Percentiles rank a stretch among this genome's conserved stretches.
phyloP scores from a whole-genome alignment of 495 filamentous ascomycete species.

The Cercophora scortea region DNA sequence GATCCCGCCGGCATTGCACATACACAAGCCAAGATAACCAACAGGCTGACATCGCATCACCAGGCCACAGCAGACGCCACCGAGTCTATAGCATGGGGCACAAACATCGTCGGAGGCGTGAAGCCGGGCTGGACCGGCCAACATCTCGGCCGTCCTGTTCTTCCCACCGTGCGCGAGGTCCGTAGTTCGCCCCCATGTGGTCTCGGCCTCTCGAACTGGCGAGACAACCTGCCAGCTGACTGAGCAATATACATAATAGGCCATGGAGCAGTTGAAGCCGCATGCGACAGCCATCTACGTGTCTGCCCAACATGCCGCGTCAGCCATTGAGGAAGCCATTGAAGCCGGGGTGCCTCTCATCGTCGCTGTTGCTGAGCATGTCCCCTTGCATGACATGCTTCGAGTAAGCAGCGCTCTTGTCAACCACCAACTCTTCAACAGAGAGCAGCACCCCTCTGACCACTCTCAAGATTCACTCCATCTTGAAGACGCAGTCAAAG shows the following conservation, averaged over 20 bases:
- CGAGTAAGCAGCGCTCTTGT: slow-evolving; percentile 42
- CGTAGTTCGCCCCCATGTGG: not conserved
- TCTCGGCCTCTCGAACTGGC: too few species aligned
- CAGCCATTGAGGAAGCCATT: slow-evolving; percentile 82
- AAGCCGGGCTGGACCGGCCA: slow-evolving; percentile 69
- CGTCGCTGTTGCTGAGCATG: slow-evolving; percentile 86
- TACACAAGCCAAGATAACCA: too few species aligned
- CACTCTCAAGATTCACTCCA: slow-evolving; percentile 51
- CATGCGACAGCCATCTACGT: slow-evolving; percentile 86
- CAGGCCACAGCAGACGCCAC: slow-evolving; percentile 72
- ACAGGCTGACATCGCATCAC: too few species aligned
- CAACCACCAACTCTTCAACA: not conserved
- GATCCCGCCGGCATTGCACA: not conserved
- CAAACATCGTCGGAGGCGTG: slow-evolving; percentile 81
- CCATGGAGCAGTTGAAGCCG: slow-evolving; percentile 66
- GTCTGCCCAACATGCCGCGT: slow-evolving; percentile 65
- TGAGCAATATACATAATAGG: slow-evolving; percentile 38
- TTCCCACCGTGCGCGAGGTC: slow-evolving; percentile 55
- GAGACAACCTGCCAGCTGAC: not conserved
- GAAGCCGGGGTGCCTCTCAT: slow-evolving; percentile 82
- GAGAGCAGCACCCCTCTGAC: too few species aligned
- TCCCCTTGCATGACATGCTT: slow-evolving; percentile 79
- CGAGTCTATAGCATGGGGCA: slow-evolving; percentile 78
- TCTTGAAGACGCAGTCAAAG: slow-evolving; percentile 71
- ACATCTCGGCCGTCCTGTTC: slow-evolving; percentile 73